A percentile compares a stretch with the other conserved stretches of the same genome.
Conservation (phyloP, 305 asterid genomes). For the Solanum hybrid region DNA sequence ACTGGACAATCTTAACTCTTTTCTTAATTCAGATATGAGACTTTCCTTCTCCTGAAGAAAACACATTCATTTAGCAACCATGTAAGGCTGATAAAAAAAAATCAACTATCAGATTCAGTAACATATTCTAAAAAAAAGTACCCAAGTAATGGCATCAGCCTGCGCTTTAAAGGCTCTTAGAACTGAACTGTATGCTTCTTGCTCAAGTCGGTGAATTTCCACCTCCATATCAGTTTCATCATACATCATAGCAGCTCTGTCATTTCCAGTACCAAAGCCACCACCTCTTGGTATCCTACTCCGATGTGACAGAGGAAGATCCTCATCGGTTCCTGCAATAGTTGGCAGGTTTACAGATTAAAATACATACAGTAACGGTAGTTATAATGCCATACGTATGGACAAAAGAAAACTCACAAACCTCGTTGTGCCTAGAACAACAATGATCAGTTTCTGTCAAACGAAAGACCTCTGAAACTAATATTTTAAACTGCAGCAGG, state of each 20-base stretch:
- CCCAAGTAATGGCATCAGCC: conserved; percentile 89
- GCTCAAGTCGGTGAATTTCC: conserved; percentile 81
- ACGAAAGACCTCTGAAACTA: background rate
- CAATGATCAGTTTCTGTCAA: background rate
- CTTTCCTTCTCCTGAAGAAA: conserved; percentile 69
- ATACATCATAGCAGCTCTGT: conserved; percentile 17
- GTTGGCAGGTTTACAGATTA: background rate
- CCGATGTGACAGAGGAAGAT: background rate
- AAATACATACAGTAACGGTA: background rate
- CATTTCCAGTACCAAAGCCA: background rate
- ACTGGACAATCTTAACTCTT: conserved; percentile 66
- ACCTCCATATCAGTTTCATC: conserved; percentile 68
- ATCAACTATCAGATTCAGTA: conserved; percentile 13
- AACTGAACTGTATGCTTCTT: conserved; percentile 80
- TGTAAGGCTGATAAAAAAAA: conserved; percentile 22
- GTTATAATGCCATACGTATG: background rate
- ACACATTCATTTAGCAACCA: conserved; percentile 24
- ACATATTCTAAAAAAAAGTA: conserved; percentile 15
- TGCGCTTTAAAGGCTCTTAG: conserved; percentile 86
- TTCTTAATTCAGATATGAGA: conserved; percentile 68
- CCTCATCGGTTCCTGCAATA: background rate
- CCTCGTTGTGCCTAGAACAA: background rate
- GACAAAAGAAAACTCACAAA: background rate
- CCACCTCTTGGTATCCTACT: background rate
- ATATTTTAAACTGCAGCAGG: background rate